Evolutionary conservation across 768 basidiomycete species (phyloP).

Genomic region (Strobilomyces echinocephalus): DNA sequence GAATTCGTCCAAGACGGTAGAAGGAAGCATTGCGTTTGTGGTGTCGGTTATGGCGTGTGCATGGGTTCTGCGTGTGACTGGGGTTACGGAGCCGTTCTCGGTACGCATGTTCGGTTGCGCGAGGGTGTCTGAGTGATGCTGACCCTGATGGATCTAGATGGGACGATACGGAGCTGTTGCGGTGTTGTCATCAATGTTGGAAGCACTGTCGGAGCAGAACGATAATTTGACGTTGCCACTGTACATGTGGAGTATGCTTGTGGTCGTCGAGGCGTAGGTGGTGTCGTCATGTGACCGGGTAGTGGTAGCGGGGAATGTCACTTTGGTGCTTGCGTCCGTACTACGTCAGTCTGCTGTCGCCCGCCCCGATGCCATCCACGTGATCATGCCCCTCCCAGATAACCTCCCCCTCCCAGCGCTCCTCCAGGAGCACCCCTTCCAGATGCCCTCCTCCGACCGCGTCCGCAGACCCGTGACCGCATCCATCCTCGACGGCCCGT

Average conservation of each 20-base stretch:
- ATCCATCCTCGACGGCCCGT: slow-evolving; percentile 39
- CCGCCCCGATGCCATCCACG: slow-evolving; percentile 6
- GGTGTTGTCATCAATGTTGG: slow-evolving; percentile 66
- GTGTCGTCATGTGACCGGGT: slow-evolving; percentile 22
- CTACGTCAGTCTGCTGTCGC: background rate
- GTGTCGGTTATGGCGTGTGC: slow-evolving; percentile 65
- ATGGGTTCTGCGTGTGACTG: slow-evolving; percentile 64
- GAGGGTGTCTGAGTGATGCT: slow-evolving; percentile 10
- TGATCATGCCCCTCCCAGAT: slow-evolving; percentile 28
- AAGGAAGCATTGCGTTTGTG: slow-evolving; percentile 84
- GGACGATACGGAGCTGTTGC: slow-evolving; percentile 61
- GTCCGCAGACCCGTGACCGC: slow-evolving; percentile 38
- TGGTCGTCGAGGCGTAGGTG: slow-evolving; percentile 41
- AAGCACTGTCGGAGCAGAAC: slow-evolving; percentile 92
- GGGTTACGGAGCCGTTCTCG: slow-evolving; percentile 70
- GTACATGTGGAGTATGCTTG: slow-evolving; percentile 89
- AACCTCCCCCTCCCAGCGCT: slow-evolving; percentile 15
- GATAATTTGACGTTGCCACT: slow-evolving; percentile 96
- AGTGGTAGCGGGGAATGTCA: slow-evolving; percentile 19
- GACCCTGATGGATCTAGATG: slow-evolving; percentile 43
- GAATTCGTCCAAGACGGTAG: slow-evolving; percentile 80
- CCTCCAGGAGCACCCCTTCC: slow-evolving; percentile 21
- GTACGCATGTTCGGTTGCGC: slow-evolving; percentile 41
- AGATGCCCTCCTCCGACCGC: slow-evolving; percentile 30
- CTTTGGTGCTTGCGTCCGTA: background rate